Evolutionary conservation across 2,329 filamentous ascomycete genomes (phyloP).

Genomic region (Rhynchosporium secalis): DNA sequence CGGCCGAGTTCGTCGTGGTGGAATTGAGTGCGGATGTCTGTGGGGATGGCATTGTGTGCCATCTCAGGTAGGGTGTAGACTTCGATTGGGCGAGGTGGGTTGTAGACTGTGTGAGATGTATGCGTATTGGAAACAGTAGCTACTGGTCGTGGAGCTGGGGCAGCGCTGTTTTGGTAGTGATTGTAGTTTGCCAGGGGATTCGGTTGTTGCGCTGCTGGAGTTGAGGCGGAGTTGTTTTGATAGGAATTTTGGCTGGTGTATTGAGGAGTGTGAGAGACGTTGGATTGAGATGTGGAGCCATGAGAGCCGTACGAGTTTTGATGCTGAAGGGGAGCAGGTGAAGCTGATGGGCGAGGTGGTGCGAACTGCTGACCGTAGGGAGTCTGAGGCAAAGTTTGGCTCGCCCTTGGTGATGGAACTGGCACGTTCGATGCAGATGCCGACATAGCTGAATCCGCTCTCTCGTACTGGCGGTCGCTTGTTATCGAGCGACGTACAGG

Average conservation of each 20-base stretch:
- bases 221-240: slow-evolving; percentile 28
- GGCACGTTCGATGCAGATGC: slow-evolving; percentile 29
- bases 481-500: slow-evolving; percentile 41
- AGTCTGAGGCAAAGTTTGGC: slow-evolving; percentile 25
- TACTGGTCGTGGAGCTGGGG: slow-evolving; percentile 23
- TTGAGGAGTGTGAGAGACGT: slow-evolving; percentile 32
- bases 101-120: slow-evolving; percentile 46
- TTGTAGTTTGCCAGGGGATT: slow-evolving; percentile 33
- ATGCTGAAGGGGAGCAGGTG: slow-evolving; percentile 36
- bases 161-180: slow-evolving; percentile 30
- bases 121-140: slow-evolving; percentile 25
- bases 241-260: slow-evolving; percentile 32
- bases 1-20: slow-evolving; percentile 64
- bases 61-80: slow-evolving; percentile 64
- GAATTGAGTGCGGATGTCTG: slow-evolving; percentile 64
- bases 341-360: slow-evolving; percentile 32
- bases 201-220: slow-evolving; percentile 31
- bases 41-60: slow-evolving; percentile 63
- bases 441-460: slow-evolving; percentile 35
- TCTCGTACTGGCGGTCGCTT: slow-evolving; percentile 35
- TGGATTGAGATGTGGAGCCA: slow-evolving; percentile 24
- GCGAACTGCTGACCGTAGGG: slow-evolving; percentile 38
- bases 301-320: slow-evolving; percentile 37
- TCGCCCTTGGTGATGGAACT: slow-evolving; percentile 34
- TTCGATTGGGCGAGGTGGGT: slow-evolving; percentile 60